Percentiles rank a stretch among this genome's conserved stretches.
phyloP scores from a whole-genome alignment of 2,329 filamentous ascomycete species.

The Xylaria sp. region DNA sequence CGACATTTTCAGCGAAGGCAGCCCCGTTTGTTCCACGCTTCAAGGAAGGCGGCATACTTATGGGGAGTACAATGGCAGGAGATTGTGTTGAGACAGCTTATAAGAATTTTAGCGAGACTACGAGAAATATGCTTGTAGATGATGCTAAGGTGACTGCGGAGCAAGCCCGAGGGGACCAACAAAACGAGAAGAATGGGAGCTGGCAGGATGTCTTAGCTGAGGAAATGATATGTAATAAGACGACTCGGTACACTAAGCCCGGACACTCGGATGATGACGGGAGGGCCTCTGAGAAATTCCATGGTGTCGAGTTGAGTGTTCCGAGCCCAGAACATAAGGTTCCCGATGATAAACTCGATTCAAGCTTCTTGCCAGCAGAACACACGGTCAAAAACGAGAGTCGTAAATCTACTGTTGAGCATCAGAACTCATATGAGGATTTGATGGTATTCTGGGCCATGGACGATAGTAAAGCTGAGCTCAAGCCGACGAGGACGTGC shows the following conservation, averaged over 20 bases:
- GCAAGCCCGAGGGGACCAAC: not conserved
- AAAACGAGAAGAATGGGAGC: not conserved
- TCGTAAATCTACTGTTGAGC: not conserved
- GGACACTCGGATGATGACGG: not conserved
- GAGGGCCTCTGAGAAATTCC: not conserved
- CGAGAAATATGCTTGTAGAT: not conserved
- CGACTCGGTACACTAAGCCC: no score
- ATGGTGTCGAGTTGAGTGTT: not conserved
- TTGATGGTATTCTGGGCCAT: not conserved
- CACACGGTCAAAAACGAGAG: not conserved
- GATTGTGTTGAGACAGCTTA: not conserved
- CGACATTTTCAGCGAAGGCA: constrained; percentile 8
- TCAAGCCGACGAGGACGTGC: not conserved
- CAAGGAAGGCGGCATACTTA: no score
- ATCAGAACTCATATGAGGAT: constrained; percentile 3
- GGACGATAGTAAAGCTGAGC: not conserved
- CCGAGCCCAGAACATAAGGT: not conserved
- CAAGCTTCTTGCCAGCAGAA: not conserved
- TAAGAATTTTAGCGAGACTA: not conserved
- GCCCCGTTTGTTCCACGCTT: constrained; percentile 1
- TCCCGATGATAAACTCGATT: not conserved
- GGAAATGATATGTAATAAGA: not conserved
- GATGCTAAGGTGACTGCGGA: not conserved
- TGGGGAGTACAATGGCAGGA: not conserved
- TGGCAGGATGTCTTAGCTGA: not conserved